Percentiles rank a stretch among this genome's conserved stretches.
These are phyloP conservation scores for Echium plantagineum DNA, from an alignment of 257 asterid species.

Conservation along the genomic window DNA sequence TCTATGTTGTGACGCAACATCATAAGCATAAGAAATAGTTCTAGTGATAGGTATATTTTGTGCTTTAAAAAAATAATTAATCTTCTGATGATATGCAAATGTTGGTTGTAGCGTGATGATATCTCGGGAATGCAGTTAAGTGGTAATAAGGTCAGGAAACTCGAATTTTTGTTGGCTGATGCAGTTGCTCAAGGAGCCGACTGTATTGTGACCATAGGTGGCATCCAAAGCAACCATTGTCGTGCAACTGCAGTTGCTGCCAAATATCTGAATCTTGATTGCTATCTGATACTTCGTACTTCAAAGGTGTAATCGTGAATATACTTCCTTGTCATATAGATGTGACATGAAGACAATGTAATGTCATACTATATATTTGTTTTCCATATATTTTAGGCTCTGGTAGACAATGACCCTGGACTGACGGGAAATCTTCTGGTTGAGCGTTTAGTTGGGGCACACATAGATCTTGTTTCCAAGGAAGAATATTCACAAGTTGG, in stretches of 20 bases:
- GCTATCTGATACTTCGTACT: constrained; percentile 79
- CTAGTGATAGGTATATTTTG: background rate
- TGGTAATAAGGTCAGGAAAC: constrained; percentile 97
- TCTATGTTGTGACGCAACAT: background rate
- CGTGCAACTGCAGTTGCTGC: constrained; percentile 98
- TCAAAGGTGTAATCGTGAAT: constrained; percentile 48
- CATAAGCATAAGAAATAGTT: background rate
- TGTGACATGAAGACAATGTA: background rate
- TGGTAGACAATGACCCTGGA: constrained; percentile 86
- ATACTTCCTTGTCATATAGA: background rate
- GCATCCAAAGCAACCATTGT: constrained; percentile 97
- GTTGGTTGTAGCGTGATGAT: constrained; percentile 65
- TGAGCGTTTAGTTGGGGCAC: constrained; percentile 96
- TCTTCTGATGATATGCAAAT: background rate
- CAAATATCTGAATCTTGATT: constrained; percentile 78
- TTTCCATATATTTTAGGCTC: constrained; percentile 35
- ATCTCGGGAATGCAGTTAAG: constrained; percentile 96
- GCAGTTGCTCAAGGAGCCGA: constrained; percentile 89
- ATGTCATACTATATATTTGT: constrained; percentile 1
- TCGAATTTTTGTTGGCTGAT: constrained; percentile 94
- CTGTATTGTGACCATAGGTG: constrained; percentile 81
- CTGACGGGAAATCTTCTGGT: constrained; percentile 93
- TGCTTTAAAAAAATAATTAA: background rate
- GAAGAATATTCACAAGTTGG: constrained; percentile 89
- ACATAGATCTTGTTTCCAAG: constrained; percentile 82